Evolutionary conservation across 306 rosid species (phyloP), one percentile per base, ranked within the genome.

Genomic region (Malus asiatica): DNA sequence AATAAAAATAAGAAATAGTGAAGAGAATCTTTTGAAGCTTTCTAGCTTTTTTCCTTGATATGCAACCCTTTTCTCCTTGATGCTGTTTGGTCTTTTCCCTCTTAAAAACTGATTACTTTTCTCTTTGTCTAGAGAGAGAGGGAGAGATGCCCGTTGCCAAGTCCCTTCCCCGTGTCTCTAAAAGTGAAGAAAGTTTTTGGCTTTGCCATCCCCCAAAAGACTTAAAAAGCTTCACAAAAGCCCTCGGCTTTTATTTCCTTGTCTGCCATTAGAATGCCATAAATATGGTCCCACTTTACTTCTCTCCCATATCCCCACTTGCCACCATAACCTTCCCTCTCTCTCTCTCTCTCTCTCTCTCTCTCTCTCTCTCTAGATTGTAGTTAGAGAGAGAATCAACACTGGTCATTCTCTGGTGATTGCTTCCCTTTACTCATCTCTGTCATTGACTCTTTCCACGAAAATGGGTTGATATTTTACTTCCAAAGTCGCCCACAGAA

Each of bases 251-350:
- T 84, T 79, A 66, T 64, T 76, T 82, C 81, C 15, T 38, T 85
- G 86, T 81, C 89, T 79, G 78, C 86, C 89, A 77, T 81, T 80
- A 67, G 55, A 87, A 77, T 81, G 74, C 78, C 83, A 71, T 81
- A 78, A 87, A 40, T 77, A 52, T 63, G n/a, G n/a, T n/a, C 66
- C 40, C 30, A 38, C 76, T 44, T 15, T 55, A 20, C 55, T 58
- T 57, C 75, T 11, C 64, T 35, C 27, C 68, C 38, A 1, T 46
- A 46, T 23, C 55, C 35, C 72, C 71, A 77, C 72, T 77, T 38
- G 65, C 77, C 32, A 66, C 64, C 27, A 27, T n/a, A 10, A 6
- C 45, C 6, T 33, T 8, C 2, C 38, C 29, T 13, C 48, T 20
- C 12, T 1, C 35, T 33, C 4, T 3, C 32, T 30, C 30, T 3